Evolutionary conservation across 106 monocot species (phyloP), one percentile per base, ranked within the genome.

Genomic region (Acanthochlamys bracteata): DNA sequence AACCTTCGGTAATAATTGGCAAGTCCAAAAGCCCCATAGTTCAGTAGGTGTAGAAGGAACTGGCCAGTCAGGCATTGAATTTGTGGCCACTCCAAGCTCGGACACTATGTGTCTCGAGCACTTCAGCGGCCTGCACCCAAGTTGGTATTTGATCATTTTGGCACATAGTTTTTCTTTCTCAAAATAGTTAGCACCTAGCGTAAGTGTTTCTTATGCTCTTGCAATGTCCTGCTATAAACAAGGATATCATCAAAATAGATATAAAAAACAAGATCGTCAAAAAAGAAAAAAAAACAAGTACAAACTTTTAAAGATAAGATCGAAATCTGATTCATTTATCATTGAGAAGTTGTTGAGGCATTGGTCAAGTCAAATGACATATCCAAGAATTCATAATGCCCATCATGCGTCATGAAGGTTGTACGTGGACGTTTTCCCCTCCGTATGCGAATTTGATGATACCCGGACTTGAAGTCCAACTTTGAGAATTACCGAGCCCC

Each of bases 191-290:
- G 14, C 25, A 33, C 7, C 15, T 14, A 0, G 15, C 15, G 13
- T 0, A 60, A n/a, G 14, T 60, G 60, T 0, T 1, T 1, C 0
- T 27, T 7, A 27, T 60, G 60, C 4, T 15, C 11, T 0, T 26
- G 12, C 22, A 8, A 26, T 14, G 2, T 3, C 2, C 8, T 8
- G 13, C 60, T 60, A 17, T 25, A 60, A 27, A 60, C n/a, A 0
- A 43, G 20, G n/a, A 41, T 63, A 63, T 63, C 63, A 42, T 63
- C 63, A 41, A 63, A 63, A 42, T n/a, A n/a, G n/a, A n/a, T n/a
- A n/a, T n/a, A n/a, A n/a, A n/a, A n/a, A n/a, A n/a, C n/a, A n/a
- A n/a, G n/a, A n/a, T n/a, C n/a, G n/a, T n/a, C n/a, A n/a, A n/a
- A n/a, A n/a, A n/a, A n/a, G n/a, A n/a, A n/a, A n/a, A n/a, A n/a